Evolutionary conservation across 441 rosid species (phyloP), one percentile per base, ranked within the genome.

Genomic region (Capsella rubella): DNA sequence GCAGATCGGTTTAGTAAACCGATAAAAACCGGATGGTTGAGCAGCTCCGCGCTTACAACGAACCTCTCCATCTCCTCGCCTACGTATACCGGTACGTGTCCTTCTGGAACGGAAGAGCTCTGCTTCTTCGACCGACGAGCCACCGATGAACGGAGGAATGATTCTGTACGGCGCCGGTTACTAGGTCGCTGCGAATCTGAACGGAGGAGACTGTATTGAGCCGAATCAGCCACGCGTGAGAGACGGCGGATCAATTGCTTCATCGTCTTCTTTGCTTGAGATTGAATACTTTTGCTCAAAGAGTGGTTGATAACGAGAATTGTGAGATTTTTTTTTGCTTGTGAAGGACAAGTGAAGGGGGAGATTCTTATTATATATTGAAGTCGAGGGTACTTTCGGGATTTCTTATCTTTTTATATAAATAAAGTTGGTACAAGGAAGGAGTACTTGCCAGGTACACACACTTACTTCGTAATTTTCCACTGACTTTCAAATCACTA

Each of bases 51-150:
- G 80, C 84, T 84, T 12, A 94, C 95, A 0, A 87, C 83, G 78
- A 94, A 94, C 78, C 94, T 84, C 81, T 92, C 97, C 97, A 90
- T 92, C 85, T 92, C 97, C 51, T 90, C 97, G 3, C 99, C 99
- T 7, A 77, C 80, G 42, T 77, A 77, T 3, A 77, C 76, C 14
- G 80, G 80, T 0, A 77, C 68, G 64, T 77, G 73, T 35, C 77
- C 80, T 66, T 66, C 64, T 0, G 77, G 80, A 66, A 77, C 80
- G 1, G 73, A 65, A 1, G 73, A 42, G 1, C 16, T 16, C 0
- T 34, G 64, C 21, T 77, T 77, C 73, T 71, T 77, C 9, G 62
- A 6, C 5, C 73, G 73, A 4, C 77, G 73, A 60, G 45, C 1
- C 10, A 71, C 16, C 2, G 79, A 65, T 0, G 68, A 64, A 11